phyloP scores from a whole-genome alignment of 345 rosid species.

The Salix exigua region DNA sequence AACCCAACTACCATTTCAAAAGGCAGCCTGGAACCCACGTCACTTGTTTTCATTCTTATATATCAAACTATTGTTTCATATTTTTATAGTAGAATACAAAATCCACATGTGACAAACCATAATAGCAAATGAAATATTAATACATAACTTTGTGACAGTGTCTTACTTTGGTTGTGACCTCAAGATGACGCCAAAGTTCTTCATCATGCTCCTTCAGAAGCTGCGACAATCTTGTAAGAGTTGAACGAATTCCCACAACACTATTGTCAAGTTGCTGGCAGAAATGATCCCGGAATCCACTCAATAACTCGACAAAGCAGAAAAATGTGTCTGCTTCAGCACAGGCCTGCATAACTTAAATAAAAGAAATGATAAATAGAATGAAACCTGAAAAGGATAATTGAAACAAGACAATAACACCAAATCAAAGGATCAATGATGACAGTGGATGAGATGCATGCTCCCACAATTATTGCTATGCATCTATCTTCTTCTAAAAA shows the following conservation, averaged over 20 bases:
- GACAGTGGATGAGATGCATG: background rate
- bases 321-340: slow-evolving; percentile 96
- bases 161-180: slow-evolving; percentile 88
- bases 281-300: slow-evolving; percentile 93
- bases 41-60: background rate
- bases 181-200: slow-evolving; percentile 99
- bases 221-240: slow-evolving; percentile 69
- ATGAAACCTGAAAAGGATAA: slow-evolving; percentile 5
- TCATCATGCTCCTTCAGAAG: slow-evolving; percentile 91
- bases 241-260: slow-evolving; percentile 88
- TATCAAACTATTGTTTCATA: background rate
- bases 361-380: slow-evolving; percentile 29
- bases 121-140: background rate
- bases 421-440: background rate
- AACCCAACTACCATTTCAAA: background rate
- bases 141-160: background rate
- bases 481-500: background rate
- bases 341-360: slow-evolving; percentile 56
- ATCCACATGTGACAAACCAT: background rate
- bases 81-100: background rate
- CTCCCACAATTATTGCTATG: background rate
- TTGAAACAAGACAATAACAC: background rate
- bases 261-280: slow-evolving; percentile 99
- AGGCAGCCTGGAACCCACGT: background rate
- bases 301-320: slow-evolving; percentile 88